Evolutionary conservation across 352 stramenopile species (phyloP), one percentile per base, ranked within the genome.

Genomic region (Pythium scleroteichum): DNA sequence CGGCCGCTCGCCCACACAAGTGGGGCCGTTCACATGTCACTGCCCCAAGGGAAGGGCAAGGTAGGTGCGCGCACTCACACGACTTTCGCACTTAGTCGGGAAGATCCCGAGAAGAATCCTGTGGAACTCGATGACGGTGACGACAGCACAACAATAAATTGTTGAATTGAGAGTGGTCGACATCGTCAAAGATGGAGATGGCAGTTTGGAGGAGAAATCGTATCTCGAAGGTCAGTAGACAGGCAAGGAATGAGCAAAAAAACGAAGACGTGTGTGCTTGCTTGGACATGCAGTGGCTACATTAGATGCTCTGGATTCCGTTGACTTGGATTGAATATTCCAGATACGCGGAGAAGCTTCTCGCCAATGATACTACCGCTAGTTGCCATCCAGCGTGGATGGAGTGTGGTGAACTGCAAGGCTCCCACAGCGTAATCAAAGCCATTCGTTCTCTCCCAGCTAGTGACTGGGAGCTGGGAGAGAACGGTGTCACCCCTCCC

Each of bases 31-130:
- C 60, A 60, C 62, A 69, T 69, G 62, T 63, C 62, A 63, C 62
- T 59, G 53, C 35, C 57, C 16, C n/a, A 33, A 35, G 23, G 52
- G 22, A 48, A 51, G 38, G 20, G 32, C 50, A 35, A 49, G 19
- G 23, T n/a, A 50, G 19, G 23, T n/a, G 41, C 19, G 38, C 53
- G 53, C 53, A 38, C 4, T 35, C 50, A 24, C 12, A 38, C 29
- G 23, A 10, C 17, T 58, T 62, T 68, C 61, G 61, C 26, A 68
- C 61, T 68, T 68, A 63, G 53, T n/a, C 35, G 60, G 39, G 46
- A 67, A 67, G 60, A 62, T 67, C 44, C 9, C 19, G 4, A 14
- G 45, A 38, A 54, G 54, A 41, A 45, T 45, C 60, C 60, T 62
- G 35, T 44, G 12, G 40, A 62, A 67, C n/a, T 52, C 17, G 52